Evolutionary conservation across 768 basidiomycete species (phyloP), one percentile per base, ranked within the genome.

Genomic region (Podaxis mareebaensis): DNA sequence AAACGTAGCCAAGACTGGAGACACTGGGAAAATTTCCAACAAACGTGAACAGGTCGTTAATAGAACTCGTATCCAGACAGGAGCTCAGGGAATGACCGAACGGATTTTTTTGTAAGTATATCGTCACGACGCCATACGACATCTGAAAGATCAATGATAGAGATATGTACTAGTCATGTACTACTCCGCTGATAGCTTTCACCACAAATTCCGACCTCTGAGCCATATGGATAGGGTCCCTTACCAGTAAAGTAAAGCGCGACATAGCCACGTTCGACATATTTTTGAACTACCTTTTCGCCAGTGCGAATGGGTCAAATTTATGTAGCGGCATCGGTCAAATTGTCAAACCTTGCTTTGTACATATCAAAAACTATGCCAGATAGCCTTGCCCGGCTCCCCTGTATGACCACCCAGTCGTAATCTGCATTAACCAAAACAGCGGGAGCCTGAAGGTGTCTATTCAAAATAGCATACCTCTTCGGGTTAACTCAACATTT

Each of bases 11-110:
- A 53, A 38, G 59, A 28, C 22, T 60, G 38, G 13, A 20, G 39
- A 40, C 24, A 17, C 36, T 60, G 58, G 17, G 58, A 60, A 42
- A 60, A n/a, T n/a, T 15, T 60, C 49, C 22, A 22, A 49, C 24
- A 17, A 49, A 33, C 33, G n/a, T 38, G 30, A 46, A 13, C 42
- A 20, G 36, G 7, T 5, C 15, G 33, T 28, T 2, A 44, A 58
- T 30, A 46, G 11, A 26, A 30, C 28, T 36, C 40, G 48, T 7
- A 20, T 40, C 59, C 24, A 20, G 36, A 60, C 49, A 42, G 58
- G 58, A 33, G 30, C 36, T n/a, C 44, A 42, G 30, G 30, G 24
- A 20, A 1, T 13, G 42, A 8, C 42, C 8, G 4, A 33, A 5
- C 0, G 12, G 38, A 40, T 24, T 8, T 3, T n/a, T 22, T 39